phyloP scores from a whole-genome alignment of 208 protist species.

The Acanthamoeba culbertsoni region DNA sequence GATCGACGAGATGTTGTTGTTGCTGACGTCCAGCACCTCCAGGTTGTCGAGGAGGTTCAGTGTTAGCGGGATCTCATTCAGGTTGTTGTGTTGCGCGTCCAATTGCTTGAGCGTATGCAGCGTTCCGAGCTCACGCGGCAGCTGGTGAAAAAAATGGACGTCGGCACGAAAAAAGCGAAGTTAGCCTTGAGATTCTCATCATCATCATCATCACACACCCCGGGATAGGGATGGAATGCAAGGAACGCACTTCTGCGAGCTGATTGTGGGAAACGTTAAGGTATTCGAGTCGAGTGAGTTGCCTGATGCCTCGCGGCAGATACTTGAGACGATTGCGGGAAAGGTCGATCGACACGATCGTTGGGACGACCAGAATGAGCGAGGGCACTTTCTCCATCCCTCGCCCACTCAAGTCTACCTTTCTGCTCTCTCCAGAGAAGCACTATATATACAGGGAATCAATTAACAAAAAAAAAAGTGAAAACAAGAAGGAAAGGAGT shows the following conservation, averaged over 20 bases:
- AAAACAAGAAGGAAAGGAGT: too few species aligned
- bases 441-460: neutral
- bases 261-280: slow-evolving; percentile 17
- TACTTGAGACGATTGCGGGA: slow-evolving; percentile 3
- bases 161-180: neutral
- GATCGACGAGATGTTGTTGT: neutral
- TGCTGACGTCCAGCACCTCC: neutral
- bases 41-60: slow-evolving; percentile 13
- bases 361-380: slow-evolving; percentile 4
- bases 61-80: neutral
- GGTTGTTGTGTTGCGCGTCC: slow-evolving; percentile 29
- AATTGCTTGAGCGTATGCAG: neutral
- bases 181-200: too few species aligned
- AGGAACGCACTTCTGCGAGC: neutral
- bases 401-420: neutral
- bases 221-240: neutral
- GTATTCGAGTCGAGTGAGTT: neutral
- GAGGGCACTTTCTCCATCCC: neutral
- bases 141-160: neutral
- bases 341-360: slow-evolving; percentile 4
- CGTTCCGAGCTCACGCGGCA: neutral
- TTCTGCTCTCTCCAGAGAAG: slow-evolving; percentile 39
- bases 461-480: too few species aligned
- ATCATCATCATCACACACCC: too few species aligned
- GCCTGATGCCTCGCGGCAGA: neutral